Base-by-base conservation (phyloP, 306 rosid genomes). In the Prunus davidiana region DNA sequence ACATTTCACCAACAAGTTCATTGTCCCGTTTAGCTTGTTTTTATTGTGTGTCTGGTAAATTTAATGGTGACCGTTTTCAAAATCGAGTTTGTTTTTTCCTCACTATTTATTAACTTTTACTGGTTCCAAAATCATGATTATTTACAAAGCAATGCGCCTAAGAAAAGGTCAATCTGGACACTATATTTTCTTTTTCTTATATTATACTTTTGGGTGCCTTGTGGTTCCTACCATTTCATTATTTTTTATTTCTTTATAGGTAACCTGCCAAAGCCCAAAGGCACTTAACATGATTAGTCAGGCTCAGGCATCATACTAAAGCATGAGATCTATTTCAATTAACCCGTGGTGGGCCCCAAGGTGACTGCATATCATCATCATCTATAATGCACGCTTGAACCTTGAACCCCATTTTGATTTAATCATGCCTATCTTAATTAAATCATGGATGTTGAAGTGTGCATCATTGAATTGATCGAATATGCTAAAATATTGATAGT, bases 301-400 rank as follows among this genome's bases (percentile, higher is more conserved):
- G 27, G 65, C 47, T 27, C n/a, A 27, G 27, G 41, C 62, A 70
- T 32, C 49, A 57, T 76, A 73, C 25, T 25, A 49, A 41, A 71
- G 65, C 66, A 64, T 14, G 25, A 12, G 22, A 28, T 20, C 25
- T 27, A 13, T 69, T 61, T 52, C 13, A n/a, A 18, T 27, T 61
- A 71, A 61, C 54, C 71, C 19, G 38, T 11, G 66, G 64, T 38
- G 64, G 51, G 67, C 74, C 74, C 18, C 69, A n/a, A 3, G 0
- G 20, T 47, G 69, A 32, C 20, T 56, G 66, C 46, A 64, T 67
- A 64, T 22, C 19, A 45, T 67, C 49, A 73, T 80, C 67, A 62
- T 67, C 64, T 47, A 14, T 30, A 32, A 30, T 63, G 79, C 75
- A 79, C 71, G 75, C 75, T 65, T 73, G 15, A 61, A 41, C 3